Conservation (phyloP, 805 yeast genomes). For the Saturnispora serradocipensis region DNA sequence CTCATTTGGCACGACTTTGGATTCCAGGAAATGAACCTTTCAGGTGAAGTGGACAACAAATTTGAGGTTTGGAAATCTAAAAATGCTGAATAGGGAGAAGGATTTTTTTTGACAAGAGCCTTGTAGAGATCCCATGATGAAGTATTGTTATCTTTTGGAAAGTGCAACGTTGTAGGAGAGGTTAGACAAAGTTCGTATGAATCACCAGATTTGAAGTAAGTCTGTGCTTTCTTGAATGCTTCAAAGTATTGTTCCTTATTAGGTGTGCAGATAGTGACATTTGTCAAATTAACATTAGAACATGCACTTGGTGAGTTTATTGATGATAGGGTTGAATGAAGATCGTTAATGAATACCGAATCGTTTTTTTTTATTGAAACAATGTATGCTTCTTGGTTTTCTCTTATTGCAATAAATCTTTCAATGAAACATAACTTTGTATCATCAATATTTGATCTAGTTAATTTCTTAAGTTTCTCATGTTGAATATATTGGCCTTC, state of each 20-base stretch:
- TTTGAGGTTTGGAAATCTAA: slow-evolving; percentile 57
- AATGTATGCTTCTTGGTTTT: slow-evolving; percentile 42
- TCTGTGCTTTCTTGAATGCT: slow-evolving; percentile 57
- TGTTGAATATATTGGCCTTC: slow-evolving; percentile 50
- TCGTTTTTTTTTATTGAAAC: slow-evolving; percentile 42
- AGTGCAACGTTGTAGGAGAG: slow-evolving; percentile 51
- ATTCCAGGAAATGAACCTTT: slow-evolving; percentile 80
- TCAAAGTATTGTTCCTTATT: slow-evolving; percentile 41
- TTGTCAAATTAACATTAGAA: background rate
- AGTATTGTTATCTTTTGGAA: slow-evolving; percentile 33
- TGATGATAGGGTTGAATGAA: background rate
- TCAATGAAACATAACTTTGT: slow-evolving; percentile 66
- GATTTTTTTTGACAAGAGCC: slow-evolving; percentile 60
- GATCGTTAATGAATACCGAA: slow-evolving; percentile 25
- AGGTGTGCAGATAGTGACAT: slow-evolving; percentile 38
- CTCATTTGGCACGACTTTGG: slow-evolving; percentile 59
- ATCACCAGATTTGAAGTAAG: slow-evolving; percentile 65
- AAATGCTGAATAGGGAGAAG: slow-evolving; percentile 87
- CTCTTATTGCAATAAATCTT: slow-evolving; percentile 44
- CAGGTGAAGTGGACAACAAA: slow-evolving; percentile 87
- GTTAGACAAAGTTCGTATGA: slow-evolving; percentile 92
- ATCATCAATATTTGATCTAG: slow-evolving; percentile 48
- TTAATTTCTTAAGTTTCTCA: slow-evolving; percentile 30
- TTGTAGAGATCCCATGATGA: slow-evolving; percentile 77
- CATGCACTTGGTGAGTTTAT: background rate